Evolutionary conservation across 495 filamentous ascomycete species (phyloP), one percentile per base, ranked within the genome.

Genomic region (Podospora didyma): DNA sequence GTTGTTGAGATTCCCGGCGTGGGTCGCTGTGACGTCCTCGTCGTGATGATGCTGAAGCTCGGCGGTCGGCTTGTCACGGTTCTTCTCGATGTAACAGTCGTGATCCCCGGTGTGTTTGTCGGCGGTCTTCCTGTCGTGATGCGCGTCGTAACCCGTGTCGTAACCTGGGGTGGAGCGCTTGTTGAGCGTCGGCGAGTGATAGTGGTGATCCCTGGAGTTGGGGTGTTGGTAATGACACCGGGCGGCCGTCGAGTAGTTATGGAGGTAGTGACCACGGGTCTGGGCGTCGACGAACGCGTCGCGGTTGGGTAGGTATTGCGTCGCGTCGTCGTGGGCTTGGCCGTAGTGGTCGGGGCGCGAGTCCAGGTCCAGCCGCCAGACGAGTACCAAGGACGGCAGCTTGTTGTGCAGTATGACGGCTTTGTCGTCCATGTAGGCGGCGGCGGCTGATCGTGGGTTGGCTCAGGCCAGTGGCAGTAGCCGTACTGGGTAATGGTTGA

Each of bases 381-480:
- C 7, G 54, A 44, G 35, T 54, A 61, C 59, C 59, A 61, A 17
- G 59, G 59, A 10, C 59, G 49, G 46, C 59, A 61, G 53, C 49
- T 56, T 9, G 41, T 50, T 12, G 21, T 31, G 31, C 53, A 51
- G 2, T 62, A 56, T 4, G 58, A 55, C 7, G 63, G 51, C 14
- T 42, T 54, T 7, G 63, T 51, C 10, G 39, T 17, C 12, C 49
- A 37, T 10, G 65, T 58, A 7, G 58, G 56, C 4, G 63, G 51
- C 17, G 51, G 56, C 10, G 66, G 54, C 10, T 31, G 51, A 20
- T 69, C 63, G 9, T 35, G 23, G 0, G 61, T 59, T 1, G 60
- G 63, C 0, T 47, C 26, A 0, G 66, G 66, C 66, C 66, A 69
- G 57, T 62, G 63, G 52, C 66, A 69, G 34, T 59, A 69, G 3